Conservation (phyloP, 2,329 filamentous ascomycete species). For the Fusarium staphyleae region DNA sequence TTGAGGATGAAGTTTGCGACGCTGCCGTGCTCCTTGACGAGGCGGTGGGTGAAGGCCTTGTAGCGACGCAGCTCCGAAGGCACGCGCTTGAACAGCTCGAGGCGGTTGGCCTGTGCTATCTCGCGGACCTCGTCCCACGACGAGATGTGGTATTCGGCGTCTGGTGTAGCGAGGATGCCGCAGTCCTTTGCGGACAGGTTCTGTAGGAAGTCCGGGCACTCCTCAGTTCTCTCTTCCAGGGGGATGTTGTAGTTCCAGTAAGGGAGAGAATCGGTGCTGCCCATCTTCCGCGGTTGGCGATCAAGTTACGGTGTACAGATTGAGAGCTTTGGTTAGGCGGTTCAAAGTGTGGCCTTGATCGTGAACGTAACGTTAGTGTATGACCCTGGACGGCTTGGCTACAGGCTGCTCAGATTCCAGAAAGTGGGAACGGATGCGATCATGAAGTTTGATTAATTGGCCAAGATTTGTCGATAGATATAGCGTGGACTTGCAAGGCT, state of each 20-base stretch:
- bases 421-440: not conserved
- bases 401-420: not conserved
- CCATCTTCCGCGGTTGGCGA: conserved; percentile 45
- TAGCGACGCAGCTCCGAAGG: conserved; percentile 84
- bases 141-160: conserved; percentile 67
- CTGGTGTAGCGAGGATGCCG: conserved; percentile 72
- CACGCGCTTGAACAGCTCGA: conserved; percentile 78
- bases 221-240: conserved; percentile 61
- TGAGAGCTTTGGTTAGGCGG: not conserved
- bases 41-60: conserved; percentile 68
- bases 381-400: too few species aligned
- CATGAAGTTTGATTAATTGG: not conserved
- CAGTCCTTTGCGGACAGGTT: conserved; percentile 72
- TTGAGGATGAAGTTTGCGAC: conserved; percentile 78
- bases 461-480: not conserved
- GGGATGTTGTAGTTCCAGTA: conserved; percentile 89
- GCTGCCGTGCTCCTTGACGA: conserved; percentile 74
- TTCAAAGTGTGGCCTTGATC: too few species aligned
- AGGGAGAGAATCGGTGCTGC: conserved; percentile 51
- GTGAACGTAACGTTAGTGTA: too few species aligned
- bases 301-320: conserved; percentile 22
- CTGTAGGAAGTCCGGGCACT: conserved; percentile 76
- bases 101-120: conserved; percentile 69
- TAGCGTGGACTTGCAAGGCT: not conserved
- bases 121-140: conserved; percentile 74